Evolutionary conservation across 345 rosid species (phyloP), one percentile per base, ranked within the genome.

Genomic region (Eucalyptus curtisii): DNA sequence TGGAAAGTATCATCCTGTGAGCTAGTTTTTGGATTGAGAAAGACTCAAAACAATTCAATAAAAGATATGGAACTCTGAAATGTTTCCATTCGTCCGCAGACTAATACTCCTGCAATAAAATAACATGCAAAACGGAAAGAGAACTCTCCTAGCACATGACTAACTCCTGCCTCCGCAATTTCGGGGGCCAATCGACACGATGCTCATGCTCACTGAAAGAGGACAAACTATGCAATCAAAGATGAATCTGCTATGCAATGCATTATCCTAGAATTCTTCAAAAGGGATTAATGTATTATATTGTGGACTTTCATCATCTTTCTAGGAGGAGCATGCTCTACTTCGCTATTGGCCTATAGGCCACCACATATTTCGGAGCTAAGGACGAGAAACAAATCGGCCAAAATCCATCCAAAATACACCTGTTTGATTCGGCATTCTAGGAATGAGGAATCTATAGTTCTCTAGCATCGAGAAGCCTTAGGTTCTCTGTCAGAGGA

Each of bases 1-100:
- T 0, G 5, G 0, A 7, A 52, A 52, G 57, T 52, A 0, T 52
- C 10, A 52, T 52, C 0, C 5, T 20, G 0, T 52, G 0, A 52
- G 10, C 0, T 52, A 52, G 9, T 20, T 52, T 52, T 52, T 52
- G 10, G 0, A 52, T 0, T 52, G 2, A 20, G 2, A 52, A 0
- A 52, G 5, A 8, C 57, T 52, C 0, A 0, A 52, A 52, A 52
- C 2, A 16, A 50, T 1, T 22, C 1, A 0, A 17, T 7, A 52
- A 1, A 33, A 33, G 44, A 68, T 40, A 68, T 8, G 7, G 6
- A 68, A 17, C 10, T 17, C 0, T 0, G 4, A 17, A 68, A 8
- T 5, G 44, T 19, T 6, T 24, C 4, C 27, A 7, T 5, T 40
- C 45, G 3, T 40, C 0, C 0, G 15, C 27, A 10, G 1, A 76